A percentile compares a stretch with the other conserved stretches of the same genome.
These are phyloP conservation scores for Wickerhamomyces strasburgensis DNA, from an alignment of 805 yeast species.

Conservation along the genomic window DNA sequence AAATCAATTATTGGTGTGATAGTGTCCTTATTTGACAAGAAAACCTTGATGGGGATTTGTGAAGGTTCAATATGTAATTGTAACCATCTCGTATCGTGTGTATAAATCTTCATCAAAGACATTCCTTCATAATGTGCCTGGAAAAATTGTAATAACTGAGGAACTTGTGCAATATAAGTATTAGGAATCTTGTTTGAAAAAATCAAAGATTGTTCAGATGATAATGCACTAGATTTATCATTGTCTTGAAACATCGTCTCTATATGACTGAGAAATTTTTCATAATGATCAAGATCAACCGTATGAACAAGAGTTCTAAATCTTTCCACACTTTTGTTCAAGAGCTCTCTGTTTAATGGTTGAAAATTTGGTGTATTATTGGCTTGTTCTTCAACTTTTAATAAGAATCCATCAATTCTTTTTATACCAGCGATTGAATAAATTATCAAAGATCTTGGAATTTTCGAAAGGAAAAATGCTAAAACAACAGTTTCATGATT, in stretches of 20 bases:
- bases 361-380: constrained; percentile 5
- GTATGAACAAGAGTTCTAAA: constrained; percentile 28
- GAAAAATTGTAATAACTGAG: constrained; percentile 4
- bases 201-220: constrained; percentile 21
- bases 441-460: constrained; percentile 61
- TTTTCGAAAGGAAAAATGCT: constrained; percentile 60
- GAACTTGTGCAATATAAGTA: constrained; percentile 17
- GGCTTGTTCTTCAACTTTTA: constrained; percentile 19
- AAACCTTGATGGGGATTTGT: constrained; percentile 29
- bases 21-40: constrained; percentile 30
- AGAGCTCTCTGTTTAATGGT: constrained; percentile 48
- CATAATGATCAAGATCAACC: constrained; percentile 46
- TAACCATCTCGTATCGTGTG: constrained; percentile 66
- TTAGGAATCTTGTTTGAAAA: constrained; percentile 23
- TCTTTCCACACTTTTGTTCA: constrained; percentile 45
- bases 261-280: constrained; percentile 55
- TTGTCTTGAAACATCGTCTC: constrained; percentile 28
- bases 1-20: constrained; percentile 30
- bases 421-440: constrained; percentile 65
- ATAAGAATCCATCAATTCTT: constrained; percentile 36
- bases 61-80: constrained; percentile 30
- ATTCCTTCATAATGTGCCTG: constrained; percentile 1
- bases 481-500: constrained; percentile 38
- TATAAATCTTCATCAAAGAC: constrained; percentile 17
- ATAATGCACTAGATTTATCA: constrained; percentile 15